Conservation (phyloP, 2,329 filamentous ascomycete genomes). For the Neurospora sp. region DNA sequence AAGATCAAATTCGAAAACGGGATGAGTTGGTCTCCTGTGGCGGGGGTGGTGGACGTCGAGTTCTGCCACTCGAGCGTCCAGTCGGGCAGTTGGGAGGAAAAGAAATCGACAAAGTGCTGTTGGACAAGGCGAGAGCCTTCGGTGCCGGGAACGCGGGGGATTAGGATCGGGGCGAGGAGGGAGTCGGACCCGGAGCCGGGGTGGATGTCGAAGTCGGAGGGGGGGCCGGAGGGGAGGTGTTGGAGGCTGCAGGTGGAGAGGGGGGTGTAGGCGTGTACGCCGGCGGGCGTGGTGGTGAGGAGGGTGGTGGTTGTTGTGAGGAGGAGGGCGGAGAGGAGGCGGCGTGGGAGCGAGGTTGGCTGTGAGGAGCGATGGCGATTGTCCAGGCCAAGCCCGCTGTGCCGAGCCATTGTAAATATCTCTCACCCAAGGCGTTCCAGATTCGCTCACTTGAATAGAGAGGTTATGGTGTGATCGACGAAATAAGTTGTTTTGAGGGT, state of each 20-base stretch:
- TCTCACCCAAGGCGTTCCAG: background rate
- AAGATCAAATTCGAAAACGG: constrained; percentile 85
- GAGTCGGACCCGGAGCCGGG: constrained; percentile 37
- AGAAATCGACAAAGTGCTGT: constrained; percentile 77
- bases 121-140: constrained; percentile 63
- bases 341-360: background rate
- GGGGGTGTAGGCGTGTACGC: background rate
- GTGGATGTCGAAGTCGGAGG: constrained; percentile 68
- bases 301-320: background rate
- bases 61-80: constrained; percentile 85
- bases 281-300: constrained; percentile 11
- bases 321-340: background rate
- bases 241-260: background rate
- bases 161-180: constrained; percentile 77
- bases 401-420: background rate
- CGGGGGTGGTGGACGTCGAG: constrained; percentile 75
- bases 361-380: background rate
- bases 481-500: background rate
- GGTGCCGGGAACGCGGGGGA: constrained; percentile 81
- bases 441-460: background rate
- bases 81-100: constrained; percentile 60
- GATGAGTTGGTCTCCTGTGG: constrained; percentile 57
- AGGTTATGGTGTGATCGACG: background rate
- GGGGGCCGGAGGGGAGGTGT: constrained; percentile 55
- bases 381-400: background rate